These are phyloP conservation scores for Hevea brasiliensis DNA, from an alignment of 345 rosid species.

Conservation along the genomic window DNA sequence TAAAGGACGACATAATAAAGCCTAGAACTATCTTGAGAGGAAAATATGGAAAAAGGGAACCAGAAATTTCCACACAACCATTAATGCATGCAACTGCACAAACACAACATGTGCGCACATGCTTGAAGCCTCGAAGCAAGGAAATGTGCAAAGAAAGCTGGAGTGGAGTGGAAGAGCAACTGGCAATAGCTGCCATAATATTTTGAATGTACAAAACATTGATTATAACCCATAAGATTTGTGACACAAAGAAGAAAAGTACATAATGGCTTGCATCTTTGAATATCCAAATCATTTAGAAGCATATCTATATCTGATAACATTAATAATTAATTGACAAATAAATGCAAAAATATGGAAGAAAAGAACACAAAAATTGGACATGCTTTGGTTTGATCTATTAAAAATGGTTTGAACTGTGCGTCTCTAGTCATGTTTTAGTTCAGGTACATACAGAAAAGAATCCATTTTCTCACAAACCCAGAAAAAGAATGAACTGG, in stretches of 20 bases:
- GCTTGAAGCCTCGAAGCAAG: background rate
- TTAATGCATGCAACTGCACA: background rate
- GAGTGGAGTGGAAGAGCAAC: conserved; percentile 4
- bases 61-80: background rate
- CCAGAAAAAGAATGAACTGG: background rate
- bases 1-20: background rate
- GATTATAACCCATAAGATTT: conserved; percentile 4
- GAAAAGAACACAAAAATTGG: background rate
- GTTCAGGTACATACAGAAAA: background rate
- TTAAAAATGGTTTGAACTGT: background rate
- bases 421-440: background rate
- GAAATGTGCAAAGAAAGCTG: background rate
- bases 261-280: background rate
- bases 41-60: background rate
- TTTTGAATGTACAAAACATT: background rate
- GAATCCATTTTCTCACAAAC: background rate
- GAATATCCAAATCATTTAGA: background rate
- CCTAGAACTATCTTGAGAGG: too few relatives aligned
- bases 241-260: background rate
- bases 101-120: background rate
- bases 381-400: background rate
- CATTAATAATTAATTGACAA: background rate
- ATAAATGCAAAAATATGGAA: background rate
- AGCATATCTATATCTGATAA: background rate
- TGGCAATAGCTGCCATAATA: background rate